A percentile compares a stretch with the other conserved stretches of the same genome.
These are phyloP conservation scores for Zopfochytrium polystomum DNA, from an alignment of 371 early-diverging fungal species.

Conservation along the genomic window DNA sequence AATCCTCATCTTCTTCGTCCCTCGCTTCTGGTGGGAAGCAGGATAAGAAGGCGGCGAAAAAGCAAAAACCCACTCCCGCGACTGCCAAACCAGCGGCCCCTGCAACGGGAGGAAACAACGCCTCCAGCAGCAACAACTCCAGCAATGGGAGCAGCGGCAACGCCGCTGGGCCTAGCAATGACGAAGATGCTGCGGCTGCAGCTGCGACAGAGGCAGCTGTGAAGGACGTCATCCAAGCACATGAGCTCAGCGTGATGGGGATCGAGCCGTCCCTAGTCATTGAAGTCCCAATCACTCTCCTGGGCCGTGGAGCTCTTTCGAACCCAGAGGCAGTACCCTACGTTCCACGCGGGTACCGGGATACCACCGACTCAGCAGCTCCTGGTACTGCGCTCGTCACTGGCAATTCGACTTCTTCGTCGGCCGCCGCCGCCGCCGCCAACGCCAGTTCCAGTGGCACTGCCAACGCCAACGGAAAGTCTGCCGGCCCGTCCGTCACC, in stretches of 20 bases:
- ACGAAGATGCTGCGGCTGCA: not conserved
- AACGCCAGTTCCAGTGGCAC: not conserved
- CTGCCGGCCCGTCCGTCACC: too few relatives aligned
- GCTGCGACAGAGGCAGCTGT: too few relatives aligned
- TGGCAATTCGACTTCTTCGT: too few relatives aligned
- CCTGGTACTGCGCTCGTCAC: too few relatives aligned
- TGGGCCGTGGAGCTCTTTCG: not conserved
- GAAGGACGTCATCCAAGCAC: too few relatives aligned
- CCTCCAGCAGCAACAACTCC: too few relatives aligned
- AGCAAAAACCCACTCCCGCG: not conserved
- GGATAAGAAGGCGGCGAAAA: not conserved
- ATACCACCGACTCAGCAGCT: not conserved
- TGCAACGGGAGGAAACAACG: too few relatives aligned
- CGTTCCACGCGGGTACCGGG: constrained; percentile 1
- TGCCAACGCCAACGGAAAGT: not conserved
- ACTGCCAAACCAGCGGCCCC: not conserved
- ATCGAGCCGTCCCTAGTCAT: not conserved
- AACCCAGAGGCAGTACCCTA: not conserved
- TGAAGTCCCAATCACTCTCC: not conserved
- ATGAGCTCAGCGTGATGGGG: too few relatives aligned
- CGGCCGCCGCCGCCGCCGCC: not conserved
- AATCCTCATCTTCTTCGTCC: not conserved
- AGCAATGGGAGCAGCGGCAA: too few relatives aligned
- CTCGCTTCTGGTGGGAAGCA: not conserved
- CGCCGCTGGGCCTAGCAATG: not conserved